Conservation (phyloP, 441 rosid genomes). For the Arabidopsis lyrata region DNA sequence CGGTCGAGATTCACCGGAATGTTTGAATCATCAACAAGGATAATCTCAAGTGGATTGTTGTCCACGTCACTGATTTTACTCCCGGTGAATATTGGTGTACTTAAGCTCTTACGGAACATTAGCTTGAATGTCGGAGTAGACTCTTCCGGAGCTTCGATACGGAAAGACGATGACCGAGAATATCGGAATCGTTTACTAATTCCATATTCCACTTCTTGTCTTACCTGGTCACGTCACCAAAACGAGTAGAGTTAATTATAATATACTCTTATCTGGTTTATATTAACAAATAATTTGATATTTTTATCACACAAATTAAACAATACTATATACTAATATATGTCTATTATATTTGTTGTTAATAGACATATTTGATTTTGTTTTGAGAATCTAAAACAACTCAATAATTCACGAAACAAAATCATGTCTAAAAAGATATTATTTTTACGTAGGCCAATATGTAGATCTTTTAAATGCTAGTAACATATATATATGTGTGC, state of each 20-base stretch:
- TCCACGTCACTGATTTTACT: slow-evolving; percentile 65
- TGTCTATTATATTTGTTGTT: neutral
- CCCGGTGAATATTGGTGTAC: slow-evolving; percentile 75
- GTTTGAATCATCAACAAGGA: slow-evolving; percentile 50
- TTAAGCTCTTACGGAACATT: slow-evolving; percentile 50
- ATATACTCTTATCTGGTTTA: slow-evolving; percentile 11
- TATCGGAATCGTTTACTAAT: slow-evolving; percentile 47
- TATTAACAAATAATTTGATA: neutral
- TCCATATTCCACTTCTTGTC: slow-evolving; percentile 65
- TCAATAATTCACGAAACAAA: neutral
- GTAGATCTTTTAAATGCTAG: slow-evolving; percentile 11
- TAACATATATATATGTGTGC: neutral
- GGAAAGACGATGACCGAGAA: slow-evolving; percentile 57
- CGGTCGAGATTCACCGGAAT: slow-evolving; percentile 47
- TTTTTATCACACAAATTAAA: neutral
- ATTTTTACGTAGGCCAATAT: slow-evolving; percentile 9
- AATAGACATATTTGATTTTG: neutral
- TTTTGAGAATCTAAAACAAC: neutral
- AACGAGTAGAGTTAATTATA: slow-evolving; percentile 8
- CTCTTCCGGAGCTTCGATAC: slow-evolving; percentile 58
- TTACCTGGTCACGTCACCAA: slow-evolving; percentile 53
- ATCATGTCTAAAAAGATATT: neutral
- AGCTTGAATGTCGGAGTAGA: slow-evolving; percentile 54
- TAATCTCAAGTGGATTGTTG: slow-evolving; percentile 57
- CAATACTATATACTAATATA: neutral